Base-by-base conservation (phyloP, 305 asterid species). In the Solanum hybrid region DNA sequence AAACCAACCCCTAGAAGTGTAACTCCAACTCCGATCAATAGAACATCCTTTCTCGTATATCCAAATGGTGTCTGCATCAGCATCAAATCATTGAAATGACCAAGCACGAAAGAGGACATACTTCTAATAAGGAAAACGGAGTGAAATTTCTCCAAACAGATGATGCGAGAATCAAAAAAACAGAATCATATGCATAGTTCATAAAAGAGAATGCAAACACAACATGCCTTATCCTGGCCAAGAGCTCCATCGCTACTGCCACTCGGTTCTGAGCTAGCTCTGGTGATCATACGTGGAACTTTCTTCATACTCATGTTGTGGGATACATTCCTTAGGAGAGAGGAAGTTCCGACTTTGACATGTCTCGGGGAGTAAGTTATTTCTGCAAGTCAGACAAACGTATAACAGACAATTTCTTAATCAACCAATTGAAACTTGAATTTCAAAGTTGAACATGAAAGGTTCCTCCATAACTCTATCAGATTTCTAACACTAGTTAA, bases 31-130 rank as follows among this genome's bases (percentile, higher is more conserved):
- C 99, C 99, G 19, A 97, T 95, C 88, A 95, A 94, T 90, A 97
- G 11, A 87, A 97, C 99, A 91, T 97, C 99, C 94, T 97, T 95
- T 90, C 99, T 96, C 26, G 98, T 87, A 91, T 97, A 97, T 85
- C 99, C 99, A 88, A 95, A 97, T 85, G 99, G 97, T 37, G 89
- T 91, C 98, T 96, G 98, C 94, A 93, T 79, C 87, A 86, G 15
- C 85, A 91, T 71, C 87, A 90, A 38, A 77, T 51, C 13, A 80
- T 75, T 85, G 22, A 76, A 72, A 88, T 87, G 86, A 31, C 85
- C 60, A 27, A 34, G 42, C 36, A 60, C 17, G 37, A 86, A 85
- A 66, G 51, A 84, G 27, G 69, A n/a, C 32, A 81, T 24, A 38
- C 35, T 37, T 84, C 40, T 26, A 45, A 45, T 10, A 29, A 10